Base-by-base conservation (phyloP, 805 yeast species). In the Saturnispora zaruensis region DNA sequence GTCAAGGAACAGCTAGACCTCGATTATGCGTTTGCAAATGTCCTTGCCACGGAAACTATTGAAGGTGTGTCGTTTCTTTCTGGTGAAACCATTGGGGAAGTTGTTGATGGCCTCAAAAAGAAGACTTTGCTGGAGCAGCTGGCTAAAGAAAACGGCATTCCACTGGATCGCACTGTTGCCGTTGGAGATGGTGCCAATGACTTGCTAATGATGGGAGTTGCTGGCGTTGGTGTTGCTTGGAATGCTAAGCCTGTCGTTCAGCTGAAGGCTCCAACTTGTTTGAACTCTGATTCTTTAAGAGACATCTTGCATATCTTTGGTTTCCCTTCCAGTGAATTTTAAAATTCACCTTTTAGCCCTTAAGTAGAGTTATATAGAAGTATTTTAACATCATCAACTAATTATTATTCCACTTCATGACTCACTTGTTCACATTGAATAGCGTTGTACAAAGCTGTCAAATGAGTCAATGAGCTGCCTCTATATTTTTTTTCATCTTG, bases 181-280 rank as follows among this genome's bases (percentile, higher is more conserved):
- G 85, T 91, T 36, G 98, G 98, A 34, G 98, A 93, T 64, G 99
- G 99, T 36, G 96, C 98, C 23, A 93, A 93, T 61, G 99, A 93
- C 68, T 71, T 93, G 61, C 77, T 78, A 42, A 95, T 95, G 89
- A 93, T 93, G 98, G 76, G 71, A 2, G 78, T 68, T 13, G 96
- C 96, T 2, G 98, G 98, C 0, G 85, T 80, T 63, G 99, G 99
- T 20, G 74, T 93, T 48, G 99, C 99, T 0, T 93, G 96, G 95
- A 86, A 88, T 64, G 99, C 98, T 20, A 93, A 93, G 65, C 97
- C 98, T 21, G 81, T 75, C 55, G 99, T 93, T 2, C 97, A 89
- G 65, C 64, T 68, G 51, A 70, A 72, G 56, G 98, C 99, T 0
- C 96, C 96, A 18, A 74, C 87, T 41, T 75, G 85, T 53, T 72